Evolutionary conservation across 2,329 filamentous ascomycete species (phyloP), one percentile per base, ranked within the genome.

Genomic region (Apiospora koreana): DNA sequence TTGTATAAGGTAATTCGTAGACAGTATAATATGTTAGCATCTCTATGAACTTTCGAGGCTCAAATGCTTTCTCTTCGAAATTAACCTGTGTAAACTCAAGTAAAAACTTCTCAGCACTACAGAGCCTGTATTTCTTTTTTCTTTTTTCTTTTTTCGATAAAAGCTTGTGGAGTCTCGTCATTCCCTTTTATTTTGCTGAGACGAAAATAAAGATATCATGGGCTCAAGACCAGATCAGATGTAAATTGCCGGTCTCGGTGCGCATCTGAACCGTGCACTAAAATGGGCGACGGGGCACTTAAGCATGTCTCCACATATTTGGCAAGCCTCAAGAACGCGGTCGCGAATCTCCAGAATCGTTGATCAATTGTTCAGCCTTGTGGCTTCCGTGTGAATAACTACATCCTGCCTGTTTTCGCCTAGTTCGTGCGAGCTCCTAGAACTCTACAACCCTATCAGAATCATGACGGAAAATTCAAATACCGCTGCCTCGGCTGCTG

Each of bases 391-490:
- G 43, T 21, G 43, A n/a, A n/a, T n/a, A n/a, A n/a, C 43, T 46
- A 9, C 43, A 45, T 21, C 16, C 7, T 38, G 35, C 35, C 35
- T 38, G 35, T 38, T n/a, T n/a, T n/a, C n/a, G n/a, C 5, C 35
- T 12, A 31, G 16, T 54, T 50, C 7, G 2, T 54, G 23, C 48
- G 48, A 10, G 38, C 4, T 25, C 25, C 25, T 18, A 7, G 16
- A 54, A 31, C 48, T 8, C 10, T 10, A 38, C 18, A 38, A n/a
- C 21, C 38, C 18, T 4, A 10, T 62, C 28, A 35, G 8, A 8
- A 62, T 38, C 54, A 68, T 68, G 66, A 76, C 84, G 43, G 86
- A 87, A 73, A 88, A 85, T 71, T 80, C 80, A 43, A 80, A 83
- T 21, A 78, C 80, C 68, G 74, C 79, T 23, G 75, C 73, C 38